Percentiles rank a stretch among this genome's conserved stretches.
Evolutionary conservation across 1,284 basidiomycete genomes (phyloP).

Genomic region (Amylostereum areolatum): DNA sequence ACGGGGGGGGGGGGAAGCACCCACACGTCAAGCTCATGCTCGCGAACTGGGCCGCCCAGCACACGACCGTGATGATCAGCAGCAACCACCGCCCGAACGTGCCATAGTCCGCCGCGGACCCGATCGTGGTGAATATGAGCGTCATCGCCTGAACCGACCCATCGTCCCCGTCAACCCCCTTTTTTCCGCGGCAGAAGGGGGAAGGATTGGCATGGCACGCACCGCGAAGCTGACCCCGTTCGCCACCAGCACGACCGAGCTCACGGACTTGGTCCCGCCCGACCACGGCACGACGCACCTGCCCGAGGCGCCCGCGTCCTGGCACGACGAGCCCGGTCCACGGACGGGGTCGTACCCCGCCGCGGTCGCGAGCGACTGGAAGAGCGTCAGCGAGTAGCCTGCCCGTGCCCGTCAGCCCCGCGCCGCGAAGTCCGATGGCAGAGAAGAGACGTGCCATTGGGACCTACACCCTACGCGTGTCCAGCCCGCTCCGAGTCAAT

Average conservation of each 20-base stretch:
- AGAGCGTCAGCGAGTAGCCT: constrained; percentile 63
- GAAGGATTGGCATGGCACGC: constrained; percentile 19
- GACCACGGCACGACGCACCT: constrained; percentile 73
- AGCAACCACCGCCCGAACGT: constrained; percentile 75
- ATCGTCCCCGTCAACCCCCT: not conserved
- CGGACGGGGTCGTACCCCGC: constrained; percentile 65
- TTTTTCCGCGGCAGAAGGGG: constrained; percentile 8
- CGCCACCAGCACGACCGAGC: constrained; percentile 68
- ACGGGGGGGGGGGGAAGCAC: constrained; percentile 6
- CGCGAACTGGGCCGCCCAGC: constrained; percentile 76
- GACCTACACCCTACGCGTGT: constrained; percentile 47
- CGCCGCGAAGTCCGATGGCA: not conserved
- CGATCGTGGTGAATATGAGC: constrained; percentile 74
- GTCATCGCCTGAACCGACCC: constrained; percentile 55
- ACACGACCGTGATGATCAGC: constrained; percentile 64
- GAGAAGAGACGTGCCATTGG: constrained; percentile 30
- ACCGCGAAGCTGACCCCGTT: constrained; percentile 76
- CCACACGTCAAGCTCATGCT: constrained; percentile 68
- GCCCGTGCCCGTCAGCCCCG: not conserved
- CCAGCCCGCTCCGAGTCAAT: not conserved
- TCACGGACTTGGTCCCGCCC: constrained; percentile 61
- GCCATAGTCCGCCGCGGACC: constrained; percentile 79
- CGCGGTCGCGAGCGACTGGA: constrained; percentile 62
- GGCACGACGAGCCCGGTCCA: constrained; percentile 65
- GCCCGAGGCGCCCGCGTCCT: constrained; percentile 45